Evolutionary conservation across 2,329 filamentous ascomycete genomes (phyloP).

Genomic region (Penicillium sp.): DNA sequence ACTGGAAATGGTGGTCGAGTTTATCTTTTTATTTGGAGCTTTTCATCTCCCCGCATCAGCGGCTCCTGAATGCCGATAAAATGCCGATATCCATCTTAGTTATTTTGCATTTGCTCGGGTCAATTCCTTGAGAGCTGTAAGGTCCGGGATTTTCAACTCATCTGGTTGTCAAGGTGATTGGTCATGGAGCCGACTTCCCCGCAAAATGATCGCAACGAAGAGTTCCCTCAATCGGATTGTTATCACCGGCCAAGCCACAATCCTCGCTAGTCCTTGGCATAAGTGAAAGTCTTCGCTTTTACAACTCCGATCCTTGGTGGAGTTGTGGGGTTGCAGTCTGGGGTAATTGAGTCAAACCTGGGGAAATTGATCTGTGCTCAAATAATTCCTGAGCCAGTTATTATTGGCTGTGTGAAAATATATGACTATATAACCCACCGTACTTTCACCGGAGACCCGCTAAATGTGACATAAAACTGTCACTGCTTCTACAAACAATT

Average conservation of each 20-base stretch:
- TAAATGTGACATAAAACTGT: not conserved
- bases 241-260: not conserved
- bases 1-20: not conserved
- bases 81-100: not conserved
- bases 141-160: too few relatives aligned
- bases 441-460: not conserved
- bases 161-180: too few relatives aligned
- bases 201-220: not conserved
- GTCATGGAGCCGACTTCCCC: not conserved
- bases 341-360: not conserved
- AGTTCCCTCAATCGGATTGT: not conserved
- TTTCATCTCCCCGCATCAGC: not conserved
- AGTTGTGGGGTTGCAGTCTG: not conserved
- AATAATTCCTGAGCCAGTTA: too few relatives aligned
- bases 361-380: too few relatives aligned
- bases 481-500: not conserved
- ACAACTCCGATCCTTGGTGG: not conserved
- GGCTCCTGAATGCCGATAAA: not conserved
- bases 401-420: not conserved
- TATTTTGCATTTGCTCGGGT: not conserved
- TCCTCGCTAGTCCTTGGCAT: not conserved
- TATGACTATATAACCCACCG: not conserved
- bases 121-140: too few relatives aligned
- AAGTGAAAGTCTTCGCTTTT: not conserved
- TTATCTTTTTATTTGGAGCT: not conserved